phyloP scores from a whole-genome alignment of 2,329 filamentous ascomycete species.

The Paraconiothyrium sp. region DNA sequence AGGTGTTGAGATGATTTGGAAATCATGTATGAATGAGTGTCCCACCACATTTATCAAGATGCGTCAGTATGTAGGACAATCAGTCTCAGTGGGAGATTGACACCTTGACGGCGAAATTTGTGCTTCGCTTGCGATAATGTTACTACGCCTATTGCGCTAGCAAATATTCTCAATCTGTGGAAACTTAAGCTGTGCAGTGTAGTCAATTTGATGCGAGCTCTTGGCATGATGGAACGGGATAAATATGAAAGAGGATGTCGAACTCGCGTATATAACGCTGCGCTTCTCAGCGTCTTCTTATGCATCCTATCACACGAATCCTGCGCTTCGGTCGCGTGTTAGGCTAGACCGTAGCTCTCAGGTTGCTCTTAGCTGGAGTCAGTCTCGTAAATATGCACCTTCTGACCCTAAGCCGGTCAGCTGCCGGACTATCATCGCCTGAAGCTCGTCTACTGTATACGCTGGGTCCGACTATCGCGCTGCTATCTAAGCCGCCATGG shows the following conservation, averaged over 20 bases:
- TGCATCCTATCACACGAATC: neutral
- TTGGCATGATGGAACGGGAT: neutral
- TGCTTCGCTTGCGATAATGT: neutral
- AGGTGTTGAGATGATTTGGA: constrained; percentile 3
- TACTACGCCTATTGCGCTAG: neutral
- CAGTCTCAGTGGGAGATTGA: neutral
- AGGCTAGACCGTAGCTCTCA: neutral
- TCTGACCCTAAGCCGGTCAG: neutral
- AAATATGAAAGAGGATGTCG: neutral
- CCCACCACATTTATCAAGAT: neutral
- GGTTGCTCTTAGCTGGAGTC: neutral
- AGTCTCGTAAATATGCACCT: neutral
- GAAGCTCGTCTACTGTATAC: constrained; percentile 56
- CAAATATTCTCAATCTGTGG: neutral
- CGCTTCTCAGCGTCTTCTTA: constrained; percentile 4
- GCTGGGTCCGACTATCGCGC: constrained; percentile 63
- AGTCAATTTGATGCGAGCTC: neutral
- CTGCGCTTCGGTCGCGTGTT: neutral
- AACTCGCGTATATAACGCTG: neutral
- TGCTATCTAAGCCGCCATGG: constrained; percentile 65
- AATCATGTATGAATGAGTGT: constrained; percentile 4
- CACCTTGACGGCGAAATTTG: neutral
- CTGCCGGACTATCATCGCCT: neutral
- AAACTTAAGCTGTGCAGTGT: neutral
- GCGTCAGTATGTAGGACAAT: neutral